Evolutionary conservation across 1,284 basidiomycete genomes (phyloP).

Genomic region (Chiua sp.): DNA sequence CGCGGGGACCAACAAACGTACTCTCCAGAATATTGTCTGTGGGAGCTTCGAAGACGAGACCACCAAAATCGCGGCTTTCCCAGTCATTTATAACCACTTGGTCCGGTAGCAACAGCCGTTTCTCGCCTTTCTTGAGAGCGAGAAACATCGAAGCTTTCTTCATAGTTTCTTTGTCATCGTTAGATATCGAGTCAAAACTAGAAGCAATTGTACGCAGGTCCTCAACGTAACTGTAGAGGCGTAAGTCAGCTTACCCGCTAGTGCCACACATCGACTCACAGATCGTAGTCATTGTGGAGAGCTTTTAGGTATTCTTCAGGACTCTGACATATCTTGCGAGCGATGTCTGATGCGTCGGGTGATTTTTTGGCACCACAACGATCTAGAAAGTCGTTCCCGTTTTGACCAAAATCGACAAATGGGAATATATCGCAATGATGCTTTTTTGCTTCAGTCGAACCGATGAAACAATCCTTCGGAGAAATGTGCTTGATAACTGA

Average conservation of each 20-base stretch:
- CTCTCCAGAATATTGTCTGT: slow-evolving; percentile 30
- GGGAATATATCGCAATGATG: slow-evolving; percentile 24
- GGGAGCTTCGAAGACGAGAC: slow-evolving; percentile 25
- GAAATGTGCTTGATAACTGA: slow-evolving; percentile 1
- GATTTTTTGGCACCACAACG: slow-evolving; percentile 26
- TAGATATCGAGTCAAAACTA: slow-evolving; percentile 16
- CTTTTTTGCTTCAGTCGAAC: slow-evolving; percentile 3
- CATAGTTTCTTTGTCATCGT: slow-evolving; percentile 18
- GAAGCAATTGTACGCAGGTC: slow-evolving; percentile 29
- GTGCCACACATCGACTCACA: slow-evolving; percentile 9
- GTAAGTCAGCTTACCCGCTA: slow-evolving; percentile 11
- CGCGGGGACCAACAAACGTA: slow-evolving; percentile 1
- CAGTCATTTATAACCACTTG: slow-evolving; percentile 30
- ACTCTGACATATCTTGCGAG: slow-evolving; percentile 19
- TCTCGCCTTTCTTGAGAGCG: slow-evolving; percentile 1
- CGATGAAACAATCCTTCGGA: slow-evolving; percentile 31
- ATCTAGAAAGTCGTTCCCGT: slow-evolving; percentile 28
- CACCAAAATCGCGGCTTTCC: slow-evolving; percentile 25
- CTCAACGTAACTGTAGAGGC: slow-evolving; percentile 20
- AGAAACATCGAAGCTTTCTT: slow-evolving; percentile 26
- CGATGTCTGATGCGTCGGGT: slow-evolving; percentile 28
- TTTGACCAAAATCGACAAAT: slow-evolving; percentile 25
- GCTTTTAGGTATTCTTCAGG: slow-evolving; percentile 22
- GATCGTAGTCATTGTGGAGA: not conserved
- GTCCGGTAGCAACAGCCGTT: slow-evolving; percentile 14